phyloP scores from a whole-genome alignment of 1,284 basidiomycete genomes.

The Quambalaria eucalypti region DNA sequence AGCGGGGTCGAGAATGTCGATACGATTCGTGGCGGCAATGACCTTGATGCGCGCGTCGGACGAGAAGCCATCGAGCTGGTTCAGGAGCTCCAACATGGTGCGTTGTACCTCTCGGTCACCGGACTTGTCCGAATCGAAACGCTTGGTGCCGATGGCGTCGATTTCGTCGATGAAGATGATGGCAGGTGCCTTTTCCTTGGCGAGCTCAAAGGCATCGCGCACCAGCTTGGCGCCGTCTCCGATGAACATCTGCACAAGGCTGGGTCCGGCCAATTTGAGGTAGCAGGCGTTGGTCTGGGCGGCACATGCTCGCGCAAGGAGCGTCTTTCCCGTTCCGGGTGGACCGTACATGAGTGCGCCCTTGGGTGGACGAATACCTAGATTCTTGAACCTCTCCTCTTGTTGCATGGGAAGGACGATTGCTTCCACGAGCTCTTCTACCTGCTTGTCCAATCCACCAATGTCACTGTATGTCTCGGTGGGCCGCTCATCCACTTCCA shows the following conservation, averaged over 20 bases:
- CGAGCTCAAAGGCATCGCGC: constrained; percentile 89
- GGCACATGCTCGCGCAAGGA: constrained; percentile 82
- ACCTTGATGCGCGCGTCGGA: constrained; percentile 97
- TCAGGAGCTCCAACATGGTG: constrained; percentile 96
- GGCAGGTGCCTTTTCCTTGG: constrained; percentile 92
- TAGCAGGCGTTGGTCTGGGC: constrained; percentile 74
- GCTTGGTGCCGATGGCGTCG: constrained; percentile 96
- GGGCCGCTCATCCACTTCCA: constrained; percentile 81
- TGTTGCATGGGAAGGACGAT: constrained; percentile 74
- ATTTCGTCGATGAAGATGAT: constrained; percentile 99
- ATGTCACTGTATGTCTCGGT: constrained; percentile 72
- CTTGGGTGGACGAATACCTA: constrained; percentile 72
- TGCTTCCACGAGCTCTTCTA: constrained; percentile 69
- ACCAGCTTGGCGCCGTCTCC: constrained; percentile 97
- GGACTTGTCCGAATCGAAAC: constrained; percentile 94
- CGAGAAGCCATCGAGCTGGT: constrained; percentile 72
- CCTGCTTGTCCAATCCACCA: constrained; percentile 71
- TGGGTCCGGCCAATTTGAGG: constrained; percentile 68
- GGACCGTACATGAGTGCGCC: constrained; percentile 72
- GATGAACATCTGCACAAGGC: constrained; percentile 76
- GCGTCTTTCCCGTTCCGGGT: constrained; percentile 87
- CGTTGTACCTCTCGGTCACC: constrained; percentile 98
- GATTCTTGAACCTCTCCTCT: constrained; percentile 68
- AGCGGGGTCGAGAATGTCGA: constrained; percentile 85
- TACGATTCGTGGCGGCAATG: constrained; percentile 96